Evolutionary conservation across 2,329 filamentous ascomycete genomes (phyloP), one percentile per base, ranked within the genome.

Genomic region (Ophiostoma pallidulum): DNA sequence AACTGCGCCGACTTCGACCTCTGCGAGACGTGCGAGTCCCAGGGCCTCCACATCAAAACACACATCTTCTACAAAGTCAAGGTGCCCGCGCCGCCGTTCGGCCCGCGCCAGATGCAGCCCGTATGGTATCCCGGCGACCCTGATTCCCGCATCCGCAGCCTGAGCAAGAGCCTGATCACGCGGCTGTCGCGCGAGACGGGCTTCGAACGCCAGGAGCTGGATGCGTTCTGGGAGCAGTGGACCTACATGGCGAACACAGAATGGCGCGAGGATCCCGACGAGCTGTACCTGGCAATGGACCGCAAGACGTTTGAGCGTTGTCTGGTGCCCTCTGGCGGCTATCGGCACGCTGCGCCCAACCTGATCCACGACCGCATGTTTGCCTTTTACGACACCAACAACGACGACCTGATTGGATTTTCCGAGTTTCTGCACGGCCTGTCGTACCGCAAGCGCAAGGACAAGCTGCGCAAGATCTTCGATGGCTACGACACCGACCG

Each of bases 51-150:
- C 61, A 80, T 77, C 59, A 94, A 91, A 63, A 95, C 89, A 2
- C 92, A 98, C 64, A 78, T 97, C 39, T 97, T 98, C 66, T 94
- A 94, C 73, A 97, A 97, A 64, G 86, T 98, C 60, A 83, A 83
- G 47, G 83, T 97, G 10, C 92, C 92, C 1, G 85, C 89, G 1
- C 88, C 90, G 0, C 85, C 88, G 26, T 81, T 95, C 48, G 85
- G 85, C 3, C 82, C 86, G 2, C 79, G 86, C 44, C 84, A 91
- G 62, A 84, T 83, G 59, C 84, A 88, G 57, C 82, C 85, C 7
- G 79, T 89, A 2, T 92, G 85, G 80, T 96, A 95, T 62, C 86
- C 89, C 1, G 90, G 90, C 37, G 86, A 94, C 58, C 88, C 90
- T 9, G 78, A 84, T 53, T 78, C 77, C 54, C 79, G 84, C 57